These are phyloP conservation scores for Parachaetomium inaequale DNA, from an alignment of 495 filamentous ascomycete species.

Conservation along the genomic window DNA sequence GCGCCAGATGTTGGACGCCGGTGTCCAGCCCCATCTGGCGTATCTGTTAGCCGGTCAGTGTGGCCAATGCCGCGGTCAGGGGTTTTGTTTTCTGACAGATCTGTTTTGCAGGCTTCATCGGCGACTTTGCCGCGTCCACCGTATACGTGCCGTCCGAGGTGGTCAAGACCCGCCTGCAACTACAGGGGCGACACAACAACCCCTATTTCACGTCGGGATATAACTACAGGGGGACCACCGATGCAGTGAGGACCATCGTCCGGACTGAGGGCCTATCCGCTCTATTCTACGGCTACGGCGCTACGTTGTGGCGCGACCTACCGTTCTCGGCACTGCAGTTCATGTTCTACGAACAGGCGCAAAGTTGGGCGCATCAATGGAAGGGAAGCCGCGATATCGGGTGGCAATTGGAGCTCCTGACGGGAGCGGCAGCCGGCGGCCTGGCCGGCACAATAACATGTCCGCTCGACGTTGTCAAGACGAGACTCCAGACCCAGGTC, in stretches of 20 bases:
- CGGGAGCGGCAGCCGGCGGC: conserved; percentile 86
- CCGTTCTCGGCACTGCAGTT: conserved; percentile 96
- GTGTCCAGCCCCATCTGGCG: conserved; percentile 70
- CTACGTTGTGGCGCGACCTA: conserved; percentile 89
- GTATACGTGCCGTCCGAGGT: conserved; percentile 97
- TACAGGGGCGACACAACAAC: conserved; percentile 94
- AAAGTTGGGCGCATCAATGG: conserved; percentile 72
- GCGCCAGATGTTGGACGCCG: conserved; percentile 75
- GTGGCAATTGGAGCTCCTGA: conserved; percentile 76
- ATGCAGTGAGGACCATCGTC: conserved; percentile 81
- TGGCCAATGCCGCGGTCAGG: neutral
- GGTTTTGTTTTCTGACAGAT: conserved; percentile 23
- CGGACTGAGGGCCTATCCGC: conserved; percentile 76
- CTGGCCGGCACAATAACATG: conserved; percentile 93
- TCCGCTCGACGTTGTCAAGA: conserved; percentile 96
- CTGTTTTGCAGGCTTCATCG: conserved; percentile 65
- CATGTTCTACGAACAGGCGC: conserved; percentile 95
- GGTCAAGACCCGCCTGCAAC: conserved; percentile 87
- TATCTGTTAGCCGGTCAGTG: conserved; percentile 76
- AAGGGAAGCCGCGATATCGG: conserved; percentile 71
- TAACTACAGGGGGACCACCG: conserved; percentile 76
- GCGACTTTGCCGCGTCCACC: conserved; percentile 85
- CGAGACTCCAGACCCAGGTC: conserved; percentile 91
- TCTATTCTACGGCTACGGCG: conserved; percentile 90
- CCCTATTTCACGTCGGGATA: conserved; percentile 89